Evolutionary conservation across 768 basidiomycete genomes (phyloP).

Genomic region (Tulasnella sp.): DNA sequence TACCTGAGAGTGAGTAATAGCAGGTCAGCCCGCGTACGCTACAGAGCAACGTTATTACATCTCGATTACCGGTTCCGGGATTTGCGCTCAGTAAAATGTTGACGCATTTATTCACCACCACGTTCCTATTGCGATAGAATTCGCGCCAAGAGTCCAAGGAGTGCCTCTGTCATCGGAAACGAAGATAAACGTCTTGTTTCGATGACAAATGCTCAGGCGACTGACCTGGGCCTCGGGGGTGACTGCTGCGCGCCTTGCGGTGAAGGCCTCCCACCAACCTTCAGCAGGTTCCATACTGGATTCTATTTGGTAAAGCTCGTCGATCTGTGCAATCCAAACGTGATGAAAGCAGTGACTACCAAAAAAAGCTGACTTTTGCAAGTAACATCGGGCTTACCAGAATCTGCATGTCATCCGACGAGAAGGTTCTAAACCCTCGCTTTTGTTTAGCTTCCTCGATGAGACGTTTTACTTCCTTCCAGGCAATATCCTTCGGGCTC

Average conservation of each 20-base stretch:
- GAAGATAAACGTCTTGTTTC: not conserved
- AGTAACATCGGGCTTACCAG: not conserved
- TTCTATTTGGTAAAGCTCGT: not conserved
- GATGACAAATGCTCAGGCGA: not conserved
- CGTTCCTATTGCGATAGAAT: not conserved
- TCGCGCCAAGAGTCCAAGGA: not conserved
- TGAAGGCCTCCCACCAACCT: conserved; percentile 5
- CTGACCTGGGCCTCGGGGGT: not conserved
- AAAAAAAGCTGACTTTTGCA: not conserved
- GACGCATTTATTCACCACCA: not conserved
- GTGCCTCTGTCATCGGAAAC: not conserved
- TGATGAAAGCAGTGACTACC: not conserved
- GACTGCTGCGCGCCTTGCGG: not conserved
- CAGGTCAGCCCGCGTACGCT: not conserved
- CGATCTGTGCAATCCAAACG: not conserved
- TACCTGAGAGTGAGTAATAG: not conserved
- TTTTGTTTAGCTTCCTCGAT: not conserved
- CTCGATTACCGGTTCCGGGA: not conserved
- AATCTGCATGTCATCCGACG: not conserved
- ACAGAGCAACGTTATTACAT: not conserved
- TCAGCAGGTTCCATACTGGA: not conserved
- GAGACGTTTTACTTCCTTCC: not conserved
- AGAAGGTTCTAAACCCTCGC: not conserved
- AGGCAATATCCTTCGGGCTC: not conserved
- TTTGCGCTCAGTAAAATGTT: not conserved